phyloP scores from a whole-genome alignment of 2,329 filamentous ascomycete genomes.

The Periconia sp. region DNA sequence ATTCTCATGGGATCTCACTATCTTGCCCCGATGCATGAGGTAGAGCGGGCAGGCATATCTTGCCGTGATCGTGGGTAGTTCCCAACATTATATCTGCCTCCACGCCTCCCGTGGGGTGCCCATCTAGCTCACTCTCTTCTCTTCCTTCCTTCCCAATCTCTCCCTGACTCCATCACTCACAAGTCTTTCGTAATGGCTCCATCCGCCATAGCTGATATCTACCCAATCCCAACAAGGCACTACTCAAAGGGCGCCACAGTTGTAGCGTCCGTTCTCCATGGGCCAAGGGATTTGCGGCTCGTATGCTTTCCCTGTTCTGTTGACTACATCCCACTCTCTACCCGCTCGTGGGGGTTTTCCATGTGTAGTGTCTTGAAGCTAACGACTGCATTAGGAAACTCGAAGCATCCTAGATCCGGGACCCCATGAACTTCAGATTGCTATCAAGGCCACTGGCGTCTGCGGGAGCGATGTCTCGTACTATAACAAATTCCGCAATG shows the following conservation, averaged over 20 bases:
- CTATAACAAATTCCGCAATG: constrained; percentile 75
- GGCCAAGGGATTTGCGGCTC: constrained; percentile 50
- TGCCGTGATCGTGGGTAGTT: constrained; percentile 33
- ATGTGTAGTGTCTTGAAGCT: constrained; percentile 27
- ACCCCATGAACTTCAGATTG: constrained; percentile 67
- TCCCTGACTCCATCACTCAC: constrained; percentile 20
- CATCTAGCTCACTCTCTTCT: constrained; percentile 33
- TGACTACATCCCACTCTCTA: constrained; percentile 39
- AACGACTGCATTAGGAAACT: constrained; percentile 55
- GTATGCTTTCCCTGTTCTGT: constrained; percentile 44
- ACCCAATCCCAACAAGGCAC: constrained; percentile 47
- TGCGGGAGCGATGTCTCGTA: constrained; percentile 75
- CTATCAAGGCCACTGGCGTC: constrained; percentile 70
- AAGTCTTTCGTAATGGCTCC: constrained; percentile 48
- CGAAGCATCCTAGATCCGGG: constrained; percentile 61
- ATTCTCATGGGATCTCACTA: constrained; percentile 41
- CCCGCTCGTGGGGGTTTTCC: constrained; percentile 39
- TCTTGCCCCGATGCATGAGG: constrained; percentile 46
- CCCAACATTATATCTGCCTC: constrained; percentile 47
- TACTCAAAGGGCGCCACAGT: constrained; percentile 45
- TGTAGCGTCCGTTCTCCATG: constrained; percentile 50
- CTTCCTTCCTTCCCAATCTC: constrained; percentile 27
- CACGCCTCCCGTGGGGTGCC: constrained; percentile 46
- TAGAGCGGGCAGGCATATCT: constrained; percentile 33
- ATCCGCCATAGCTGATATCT: constrained; percentile 47